phyloP scores from a whole-genome alignment of 202 grass and related monocot species.

The Miscanthus sacchariflorus region DNA sequence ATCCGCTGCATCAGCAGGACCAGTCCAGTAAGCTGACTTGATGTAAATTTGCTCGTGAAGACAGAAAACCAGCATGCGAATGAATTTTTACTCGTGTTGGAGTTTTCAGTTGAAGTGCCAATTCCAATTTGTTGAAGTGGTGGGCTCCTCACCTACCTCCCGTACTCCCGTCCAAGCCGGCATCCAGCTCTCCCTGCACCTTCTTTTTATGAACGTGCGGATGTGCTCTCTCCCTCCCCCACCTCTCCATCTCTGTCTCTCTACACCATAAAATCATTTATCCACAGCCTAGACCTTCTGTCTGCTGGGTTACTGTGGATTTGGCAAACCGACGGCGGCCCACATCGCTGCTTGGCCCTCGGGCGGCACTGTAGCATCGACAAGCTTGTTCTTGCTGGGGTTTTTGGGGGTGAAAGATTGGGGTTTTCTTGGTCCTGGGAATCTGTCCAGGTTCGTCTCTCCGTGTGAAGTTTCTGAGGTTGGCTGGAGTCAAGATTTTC shows the following conservation, averaged over 20 bases:
- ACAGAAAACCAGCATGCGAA: conserved; percentile 10
- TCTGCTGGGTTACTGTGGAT: conserved; percentile 26
- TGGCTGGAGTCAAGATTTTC: conserved; percentile 21
- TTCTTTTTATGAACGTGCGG: conserved; percentile 28
- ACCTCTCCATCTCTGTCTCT: background rate
- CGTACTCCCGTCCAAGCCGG: background rate
- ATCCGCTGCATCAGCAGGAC: conserved; percentile 22
- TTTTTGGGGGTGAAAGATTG: conserved; percentile 42
- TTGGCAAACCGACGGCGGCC: conserved; percentile 46
- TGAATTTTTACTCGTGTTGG: background rate
- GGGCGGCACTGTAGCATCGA: conserved; percentile 26
- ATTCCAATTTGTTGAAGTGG: conserved; percentile 4
- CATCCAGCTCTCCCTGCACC: conserved; percentile 34
- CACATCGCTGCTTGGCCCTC: conserved; percentile 19
- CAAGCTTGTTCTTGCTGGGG: conserved; percentile 40
- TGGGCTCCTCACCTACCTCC: conserved; percentile 18
- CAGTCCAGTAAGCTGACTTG: background rate
- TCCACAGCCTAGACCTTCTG: conserved; percentile 50
- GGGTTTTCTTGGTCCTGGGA: conserved; percentile 35
- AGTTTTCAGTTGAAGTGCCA: background rate
- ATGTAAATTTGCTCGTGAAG: background rate
- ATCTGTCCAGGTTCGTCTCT: conserved; percentile 21
- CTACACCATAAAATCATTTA: conserved; percentile 34
- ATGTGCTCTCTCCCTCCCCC: background rate
- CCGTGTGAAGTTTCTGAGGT: background rate